Percentiles rank a stretch among this genome's conserved stretches.
phyloP scores from a whole-genome alignment of 1,284 basidiomycete species.

The Abortiporus biennis region DNA sequence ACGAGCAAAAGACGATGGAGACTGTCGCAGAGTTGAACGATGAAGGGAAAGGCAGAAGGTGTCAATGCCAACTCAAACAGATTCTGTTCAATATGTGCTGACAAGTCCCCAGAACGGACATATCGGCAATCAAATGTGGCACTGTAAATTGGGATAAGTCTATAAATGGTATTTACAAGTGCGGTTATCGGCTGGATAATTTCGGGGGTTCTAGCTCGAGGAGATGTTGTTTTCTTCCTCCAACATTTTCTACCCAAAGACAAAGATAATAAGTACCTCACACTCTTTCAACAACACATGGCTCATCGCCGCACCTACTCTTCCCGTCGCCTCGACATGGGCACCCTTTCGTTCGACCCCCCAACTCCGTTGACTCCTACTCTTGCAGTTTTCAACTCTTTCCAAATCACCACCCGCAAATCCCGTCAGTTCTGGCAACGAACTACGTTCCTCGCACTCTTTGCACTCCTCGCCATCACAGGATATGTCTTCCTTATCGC shows the following conservation, averaged over 20 bases:
- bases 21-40: too few relatives aligned
- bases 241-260: slow-evolving; percentile 7
- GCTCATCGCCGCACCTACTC: slow-evolving; percentile 27
- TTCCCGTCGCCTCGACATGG: slow-evolving; percentile 23
- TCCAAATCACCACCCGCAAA: slow-evolving; percentile 16
- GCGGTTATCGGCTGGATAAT: neutral
- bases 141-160: too few relatives aligned
- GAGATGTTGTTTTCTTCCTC: slow-evolving; percentile 10
- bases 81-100: too few relatives aligned
- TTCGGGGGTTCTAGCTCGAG: neutral
- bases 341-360: slow-evolving; percentile 19
- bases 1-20: too few relatives aligned
- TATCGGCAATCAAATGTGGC: too few relatives aligned
- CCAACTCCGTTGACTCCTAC: slow-evolving; percentile 25
- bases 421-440: slow-evolving; percentile 31
- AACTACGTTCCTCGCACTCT: slow-evolving; percentile 45
- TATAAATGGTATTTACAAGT: neutral
- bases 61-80: too few relatives aligned
- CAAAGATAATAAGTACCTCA: slow-evolving; percentile 11
- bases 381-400: slow-evolving; percentile 19
- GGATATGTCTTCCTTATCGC: slow-evolving; percentile 49
- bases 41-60: too few relatives aligned
- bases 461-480: slow-evolving; percentile 42
- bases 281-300: slow-evolving; percentile 18
- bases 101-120: too few relatives aligned